Evolutionary conservation across 768 basidiomycete species (phyloP).

Genomic region (Chiua virens): DNA sequence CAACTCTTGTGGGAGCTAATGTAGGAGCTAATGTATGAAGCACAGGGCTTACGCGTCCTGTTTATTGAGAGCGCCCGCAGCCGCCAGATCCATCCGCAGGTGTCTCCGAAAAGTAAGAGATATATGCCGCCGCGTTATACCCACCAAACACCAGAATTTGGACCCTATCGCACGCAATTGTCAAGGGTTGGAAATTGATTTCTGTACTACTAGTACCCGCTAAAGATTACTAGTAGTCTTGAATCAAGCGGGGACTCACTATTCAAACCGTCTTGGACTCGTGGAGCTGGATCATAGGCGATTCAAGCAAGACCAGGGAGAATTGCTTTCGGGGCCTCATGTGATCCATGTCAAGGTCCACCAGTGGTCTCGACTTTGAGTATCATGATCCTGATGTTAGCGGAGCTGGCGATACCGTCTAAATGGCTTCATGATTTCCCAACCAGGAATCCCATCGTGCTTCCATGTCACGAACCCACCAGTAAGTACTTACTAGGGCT

Average conservation of each 20-base stretch:
- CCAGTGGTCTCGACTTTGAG: background rate
- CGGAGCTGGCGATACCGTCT: background rate
- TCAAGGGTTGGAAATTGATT: background rate
- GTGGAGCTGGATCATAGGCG: background rate
- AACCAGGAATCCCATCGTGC: background rate
- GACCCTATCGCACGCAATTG: background rate
- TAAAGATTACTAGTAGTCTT: background rate
- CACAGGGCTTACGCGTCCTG: background rate
- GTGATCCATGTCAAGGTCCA: too few species aligned
- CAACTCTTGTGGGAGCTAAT: background rate
- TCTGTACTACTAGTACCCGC: background rate
- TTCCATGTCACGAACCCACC: background rate
- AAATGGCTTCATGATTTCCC: conserved; percentile 5
- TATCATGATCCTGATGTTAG: conserved; percentile 3
- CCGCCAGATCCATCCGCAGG: background rate
- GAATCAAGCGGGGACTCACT: background rate
- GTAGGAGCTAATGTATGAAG: background rate
- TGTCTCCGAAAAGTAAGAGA: background rate
- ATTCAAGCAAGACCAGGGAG: background rate
- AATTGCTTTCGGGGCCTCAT: background rate
- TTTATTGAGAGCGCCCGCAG: background rate
- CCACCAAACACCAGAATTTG: background rate
- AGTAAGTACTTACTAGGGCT: background rate
- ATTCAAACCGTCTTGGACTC: background rate
- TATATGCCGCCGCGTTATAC: background rate